phyloP scores from a whole-genome alignment of 176 grass and related monocot species.

The Oryza meridionalis region DNA sequence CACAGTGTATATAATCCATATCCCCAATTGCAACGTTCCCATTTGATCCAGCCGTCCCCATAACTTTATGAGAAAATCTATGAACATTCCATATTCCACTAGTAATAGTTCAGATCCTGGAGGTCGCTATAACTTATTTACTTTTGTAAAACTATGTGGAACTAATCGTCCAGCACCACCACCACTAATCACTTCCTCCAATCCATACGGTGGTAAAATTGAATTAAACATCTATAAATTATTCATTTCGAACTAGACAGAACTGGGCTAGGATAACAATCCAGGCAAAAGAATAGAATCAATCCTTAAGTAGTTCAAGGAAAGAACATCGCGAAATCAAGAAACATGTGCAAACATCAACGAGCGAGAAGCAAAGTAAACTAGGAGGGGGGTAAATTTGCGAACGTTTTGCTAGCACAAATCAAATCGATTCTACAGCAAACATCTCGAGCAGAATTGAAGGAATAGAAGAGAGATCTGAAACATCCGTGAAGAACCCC shows the following conservation, averaged over 20 bases:
- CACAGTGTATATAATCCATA: background rate
- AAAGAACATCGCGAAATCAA: background rate
- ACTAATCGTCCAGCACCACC: background rate
- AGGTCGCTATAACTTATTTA: background rate
- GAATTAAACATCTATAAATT: background rate
- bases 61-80: slow-evolving; percentile 27
- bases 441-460: background rate
- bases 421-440: slow-evolving; percentile 23
- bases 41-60: background rate
- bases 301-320: background rate
- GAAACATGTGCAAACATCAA: slow-evolving; percentile 22
- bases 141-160: background rate
- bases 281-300: background rate
- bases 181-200: background rate
- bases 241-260: background rate
- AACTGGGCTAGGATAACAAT: background rate
- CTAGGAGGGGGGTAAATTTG: background rate
- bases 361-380: background rate
- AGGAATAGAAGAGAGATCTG: slow-evolving; percentile 18
- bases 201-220: background rate
- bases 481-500: background rate
- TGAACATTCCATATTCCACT: background rate
- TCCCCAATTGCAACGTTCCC: background rate
- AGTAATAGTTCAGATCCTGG: slow-evolving; percentile 19
- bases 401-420: background rate